These are phyloP conservation scores for Monosporascus sp. DNA, from an alignment of 2,329 filamentous ascomycete species.

Conservation along the genomic window DNA sequence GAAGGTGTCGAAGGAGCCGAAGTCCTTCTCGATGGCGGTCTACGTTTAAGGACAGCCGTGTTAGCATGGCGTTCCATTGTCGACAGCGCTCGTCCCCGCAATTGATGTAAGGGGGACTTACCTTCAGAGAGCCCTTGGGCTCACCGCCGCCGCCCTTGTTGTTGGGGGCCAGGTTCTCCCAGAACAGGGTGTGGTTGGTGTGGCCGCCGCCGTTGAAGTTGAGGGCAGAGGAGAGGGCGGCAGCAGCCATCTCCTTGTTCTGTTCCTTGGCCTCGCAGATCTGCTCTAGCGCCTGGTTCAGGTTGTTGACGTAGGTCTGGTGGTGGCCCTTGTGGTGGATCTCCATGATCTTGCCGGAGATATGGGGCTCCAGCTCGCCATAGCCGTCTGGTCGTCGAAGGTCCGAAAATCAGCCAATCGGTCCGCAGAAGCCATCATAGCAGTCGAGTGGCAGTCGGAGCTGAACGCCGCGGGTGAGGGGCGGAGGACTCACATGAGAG, in stretches of 20 bases:
- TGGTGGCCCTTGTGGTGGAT: conserved; percentile 80
- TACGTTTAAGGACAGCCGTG: conserved; percentile 24
- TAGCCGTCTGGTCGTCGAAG: conserved; percentile 71
- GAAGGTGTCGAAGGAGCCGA: conserved; percentile 50
- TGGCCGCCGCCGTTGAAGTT: conserved; percentile 66
- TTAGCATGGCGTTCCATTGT: neutral
- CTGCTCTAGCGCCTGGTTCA: conserved; percentile 66
- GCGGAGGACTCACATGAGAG: conserved; percentile 58
- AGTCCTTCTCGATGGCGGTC: conserved; percentile 48
- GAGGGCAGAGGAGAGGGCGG: conserved; percentile 32
- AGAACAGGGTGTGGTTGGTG: conserved; percentile 63
- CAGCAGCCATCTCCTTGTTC: conserved; percentile 35
- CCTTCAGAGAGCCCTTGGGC: conserved; percentile 40
- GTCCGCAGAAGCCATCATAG: too few relatives aligned
- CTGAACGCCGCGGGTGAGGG: too few relatives aligned
- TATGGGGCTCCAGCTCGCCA: conserved; percentile 76
- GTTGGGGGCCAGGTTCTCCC: conserved; percentile 59
- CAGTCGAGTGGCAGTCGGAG: too few relatives aligned
- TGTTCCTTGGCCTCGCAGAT: conserved; percentile 53
- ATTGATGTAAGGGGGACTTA: neutral
- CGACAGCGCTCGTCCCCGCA: too few relatives aligned
- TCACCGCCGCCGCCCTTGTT: conserved; percentile 38
- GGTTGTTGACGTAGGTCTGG: conserved; percentile 74
- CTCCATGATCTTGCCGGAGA: conserved; percentile 82
- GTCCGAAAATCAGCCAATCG: too few relatives aligned